phyloP scores from a whole-genome alignment of 2,329 filamentous ascomycete genomes.

The Triangularia verruculosa region DNA sequence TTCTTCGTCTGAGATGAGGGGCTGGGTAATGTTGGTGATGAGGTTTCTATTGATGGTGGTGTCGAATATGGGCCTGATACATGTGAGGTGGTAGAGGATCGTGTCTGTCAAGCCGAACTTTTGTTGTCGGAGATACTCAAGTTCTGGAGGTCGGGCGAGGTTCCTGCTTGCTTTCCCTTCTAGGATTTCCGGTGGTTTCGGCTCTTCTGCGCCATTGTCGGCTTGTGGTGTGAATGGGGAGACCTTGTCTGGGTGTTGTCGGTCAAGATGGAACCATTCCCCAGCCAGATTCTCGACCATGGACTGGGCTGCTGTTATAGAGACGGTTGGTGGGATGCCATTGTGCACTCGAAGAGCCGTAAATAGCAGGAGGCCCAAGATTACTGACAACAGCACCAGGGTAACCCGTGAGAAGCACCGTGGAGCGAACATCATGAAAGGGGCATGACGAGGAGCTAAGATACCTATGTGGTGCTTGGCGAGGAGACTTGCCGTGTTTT shows the following conservation, averaged over 20 bases:
- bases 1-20: conserved; percentile 38
- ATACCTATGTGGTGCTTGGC: neutral
- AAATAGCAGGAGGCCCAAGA: conserved; percentile 22
- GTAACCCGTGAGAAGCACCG: conserved; percentile 22
- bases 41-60: conserved; percentile 35
- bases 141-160: neutral
- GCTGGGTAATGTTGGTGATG: conserved; percentile 37
- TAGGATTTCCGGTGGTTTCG: neutral
- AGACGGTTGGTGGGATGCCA: conserved; percentile 3
- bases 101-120: conserved; percentile 39
- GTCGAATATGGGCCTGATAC: conserved; percentile 39
- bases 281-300: neutral
- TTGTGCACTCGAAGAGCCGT: conserved; percentile 21
- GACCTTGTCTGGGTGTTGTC: neutral
- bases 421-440: conserved; percentile 20
- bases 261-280: conserved; percentile 2
- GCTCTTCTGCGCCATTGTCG: neutral
- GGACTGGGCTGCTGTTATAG: conserved; percentile 4
- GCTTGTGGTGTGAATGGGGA: neutral
- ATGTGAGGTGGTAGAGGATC: conserved; percentile 45
- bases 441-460: conserved; percentile 17
- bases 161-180: neutral
- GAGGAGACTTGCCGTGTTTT: neutral
- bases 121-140: conserved; percentile 25
- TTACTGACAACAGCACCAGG: conserved; percentile 20